These are phyloP conservation scores for Cryptococcus sp. DNA, from an alignment of 1,284 basidiomycete genomes.

Conservation along the genomic window DNA sequence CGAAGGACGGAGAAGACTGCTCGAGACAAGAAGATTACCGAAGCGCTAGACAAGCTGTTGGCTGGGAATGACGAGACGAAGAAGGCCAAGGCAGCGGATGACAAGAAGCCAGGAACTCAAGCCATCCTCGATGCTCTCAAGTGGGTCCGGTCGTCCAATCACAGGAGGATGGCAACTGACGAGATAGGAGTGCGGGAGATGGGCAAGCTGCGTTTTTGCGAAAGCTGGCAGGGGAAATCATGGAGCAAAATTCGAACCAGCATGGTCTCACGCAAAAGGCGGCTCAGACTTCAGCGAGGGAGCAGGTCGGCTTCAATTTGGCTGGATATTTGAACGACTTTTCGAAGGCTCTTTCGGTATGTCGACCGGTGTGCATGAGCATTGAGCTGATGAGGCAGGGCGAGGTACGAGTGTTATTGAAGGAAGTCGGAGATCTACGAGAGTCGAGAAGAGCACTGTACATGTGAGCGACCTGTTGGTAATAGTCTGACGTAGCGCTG, in stretches of 20 bases:
- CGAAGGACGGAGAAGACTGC: conserved; percentile 33
- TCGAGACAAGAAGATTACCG: conserved; percentile 40
- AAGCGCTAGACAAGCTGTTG: conserved; percentile 40
- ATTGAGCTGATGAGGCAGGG: conserved; percentile 16
- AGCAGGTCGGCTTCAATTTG: conserved; percentile 47
- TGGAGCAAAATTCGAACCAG: conserved; percentile 44
- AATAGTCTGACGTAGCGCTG: not conserved
- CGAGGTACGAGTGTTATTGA: conserved; percentile 42
- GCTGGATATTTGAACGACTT: conserved; percentile 46
- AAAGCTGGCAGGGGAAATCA: conserved; percentile 39
- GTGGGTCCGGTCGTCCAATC: conserved; percentile 13
- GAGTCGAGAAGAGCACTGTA: conserved; percentile 44
- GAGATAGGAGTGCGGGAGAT: conserved; percentile 31
- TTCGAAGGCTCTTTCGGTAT: conserved; percentile 40
- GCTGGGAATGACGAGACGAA: conserved; percentile 37
- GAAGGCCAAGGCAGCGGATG: conserved; percentile 38
- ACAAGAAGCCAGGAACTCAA: conserved; percentile 43
- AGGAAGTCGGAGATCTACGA: conserved; percentile 45
- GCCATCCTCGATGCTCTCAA: conserved; percentile 44
- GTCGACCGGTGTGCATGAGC: conserved; percentile 1
- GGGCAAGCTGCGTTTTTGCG: conserved; percentile 39
- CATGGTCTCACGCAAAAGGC: conserved; percentile 40
- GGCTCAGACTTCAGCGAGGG: conserved; percentile 36
- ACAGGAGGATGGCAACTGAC: conserved; percentile 10
- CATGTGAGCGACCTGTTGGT: conserved; percentile 25